Base-by-base conservation (phyloP, 140 eudicot genomes). In the Oenanthe javanica region DNA sequence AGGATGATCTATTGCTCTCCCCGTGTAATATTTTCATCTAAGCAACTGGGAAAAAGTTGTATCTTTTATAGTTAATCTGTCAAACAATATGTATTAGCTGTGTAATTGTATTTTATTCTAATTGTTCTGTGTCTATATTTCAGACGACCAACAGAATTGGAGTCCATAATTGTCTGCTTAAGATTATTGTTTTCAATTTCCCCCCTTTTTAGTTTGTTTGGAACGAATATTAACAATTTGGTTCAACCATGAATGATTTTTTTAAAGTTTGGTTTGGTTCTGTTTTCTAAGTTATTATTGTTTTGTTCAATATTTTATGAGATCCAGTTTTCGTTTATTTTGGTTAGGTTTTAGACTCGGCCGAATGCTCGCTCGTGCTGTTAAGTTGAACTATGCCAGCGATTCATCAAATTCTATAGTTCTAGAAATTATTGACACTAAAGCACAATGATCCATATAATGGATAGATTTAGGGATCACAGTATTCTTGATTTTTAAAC, bases 391-490 rank as follows among this genome's bases (percentile, higher is more conserved):
- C 45, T 42, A 42, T 42, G 45, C 45, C 55, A 51, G 13, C 3
- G 12, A 51, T 12, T 14, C 55, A 51, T 51, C 3, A 51, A 51
- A 51, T 14, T 12, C 55, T 3, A 51, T 16, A 14, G 55, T 0
- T 13, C 18, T 51, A 2, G 14, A 51, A 51, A 51, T 51, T 5
- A 8, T 52, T 52, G 16, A 52, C 19, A 52, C 48, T 2, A 85
- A 31, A 71, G 87, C 87, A 5, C 73, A 50, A 42, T 36, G 76
- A 78, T 71, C 83, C 23, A 81, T 90, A 57, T 89, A 91, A 96
- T 86, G 87, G 82, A 89, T 89, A 86, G 92, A 87, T 54, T 77
- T 90, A 23, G 93, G 89, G 84, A 86, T 89, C 80, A 82, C 75
- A 5, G 74, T 90, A 89, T 93, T 82, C 43, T 86, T 92, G 84